These are phyloP conservation scores for Paratinospora sagittata DNA, from an alignment of 164 flowering plant species.

Conservation along the genomic window DNA sequence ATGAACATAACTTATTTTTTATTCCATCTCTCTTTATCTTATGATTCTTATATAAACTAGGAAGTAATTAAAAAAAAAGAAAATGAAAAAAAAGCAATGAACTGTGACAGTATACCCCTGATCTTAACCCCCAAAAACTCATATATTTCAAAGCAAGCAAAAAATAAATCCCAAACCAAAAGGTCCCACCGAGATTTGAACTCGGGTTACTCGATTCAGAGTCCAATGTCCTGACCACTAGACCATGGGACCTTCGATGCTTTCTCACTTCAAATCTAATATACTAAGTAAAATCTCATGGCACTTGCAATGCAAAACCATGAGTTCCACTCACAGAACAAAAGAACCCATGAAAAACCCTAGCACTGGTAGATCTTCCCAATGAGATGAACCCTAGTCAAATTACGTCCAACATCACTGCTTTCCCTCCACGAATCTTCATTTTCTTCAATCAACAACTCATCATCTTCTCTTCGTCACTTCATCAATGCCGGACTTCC, in stretches of 20 bases:
- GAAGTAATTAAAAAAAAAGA: too few relatives aligned
- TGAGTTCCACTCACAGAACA: background rate
- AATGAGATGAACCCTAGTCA: constrained; percentile 32
- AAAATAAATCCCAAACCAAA: background rate
- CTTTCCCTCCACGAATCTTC: background rate
- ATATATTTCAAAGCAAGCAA: too few relatives aligned
- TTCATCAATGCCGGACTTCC: constrained; percentile 15
- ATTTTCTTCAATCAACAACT: background rate
- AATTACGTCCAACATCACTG: constrained; percentile 16
- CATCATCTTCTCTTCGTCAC: background rate
- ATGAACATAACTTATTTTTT: too few relatives aligned
- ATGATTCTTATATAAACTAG: too few relatives aligned
- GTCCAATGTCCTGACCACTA: constrained; percentile 98
- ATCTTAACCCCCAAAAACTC: too few relatives aligned
- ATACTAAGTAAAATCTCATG: background rate
- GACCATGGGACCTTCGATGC: constrained; percentile 72
- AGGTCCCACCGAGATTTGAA: constrained; percentile 14
- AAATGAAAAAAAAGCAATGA: too few relatives aligned
- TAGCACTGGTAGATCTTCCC: background rate
- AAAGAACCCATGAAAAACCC: background rate
- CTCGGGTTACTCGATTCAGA: constrained; percentile 98
- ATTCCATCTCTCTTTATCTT: too few relatives aligned
- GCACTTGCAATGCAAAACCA: background rate
- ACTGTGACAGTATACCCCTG: too few relatives aligned
- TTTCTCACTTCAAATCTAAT: too few relatives aligned